Conservation (phyloP, 2,329 filamentous ascomycete species). For the Thermothelomyces thermophilus region DNA sequence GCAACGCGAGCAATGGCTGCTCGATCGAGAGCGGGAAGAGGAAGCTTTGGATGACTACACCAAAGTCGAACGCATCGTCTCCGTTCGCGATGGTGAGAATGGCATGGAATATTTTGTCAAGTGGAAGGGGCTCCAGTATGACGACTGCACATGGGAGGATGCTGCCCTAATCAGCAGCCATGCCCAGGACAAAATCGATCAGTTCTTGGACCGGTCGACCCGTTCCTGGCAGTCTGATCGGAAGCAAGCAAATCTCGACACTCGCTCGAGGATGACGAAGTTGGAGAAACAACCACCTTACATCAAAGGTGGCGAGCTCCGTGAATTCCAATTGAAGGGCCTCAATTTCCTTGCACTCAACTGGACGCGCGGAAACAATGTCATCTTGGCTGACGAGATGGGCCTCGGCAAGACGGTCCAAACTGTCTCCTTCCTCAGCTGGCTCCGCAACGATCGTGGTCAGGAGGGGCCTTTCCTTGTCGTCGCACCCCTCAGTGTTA, state of each 20-base stretch:
- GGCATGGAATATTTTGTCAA: slow-evolving; percentile 89
- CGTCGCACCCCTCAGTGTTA: slow-evolving; percentile 93
- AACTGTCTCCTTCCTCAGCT: slow-evolving; percentile 93
- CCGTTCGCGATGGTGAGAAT: slow-evolving; percentile 70
- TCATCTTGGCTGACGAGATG: slow-evolving; percentile 98
- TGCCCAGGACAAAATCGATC: slow-evolving; percentile 85
- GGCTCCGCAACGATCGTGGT: slow-evolving; percentile 80
- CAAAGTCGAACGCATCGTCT: slow-evolving; percentile 88
- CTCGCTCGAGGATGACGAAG: slow-evolving; percentile 65
- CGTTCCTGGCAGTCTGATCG: slow-evolving; percentile 76
- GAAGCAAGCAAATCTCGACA: slow-evolving; percentile 67
- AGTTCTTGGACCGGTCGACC: slow-evolving; percentile 76
- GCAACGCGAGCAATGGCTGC: slow-evolving; percentile 85
- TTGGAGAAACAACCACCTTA: slow-evolving; percentile 79
- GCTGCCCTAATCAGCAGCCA: slow-evolving; percentile 67
- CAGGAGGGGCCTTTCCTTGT: slow-evolving; percentile 96
- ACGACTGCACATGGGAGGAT: slow-evolving; percentile 89
- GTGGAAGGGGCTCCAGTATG: slow-evolving; percentile 92
- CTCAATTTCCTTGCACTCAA: slow-evolving; percentile 95
- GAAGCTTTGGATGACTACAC: slow-evolving; percentile 87
- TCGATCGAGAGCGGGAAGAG: slow-evolving; percentile 87
- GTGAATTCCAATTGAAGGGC: slow-evolving; percentile 88
- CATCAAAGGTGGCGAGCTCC: slow-evolving; percentile 74
- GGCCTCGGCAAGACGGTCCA: slow-evolving; percentile 97
- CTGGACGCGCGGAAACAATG: slow-evolving; percentile 90